Base-by-base conservation (phyloP, 2,329 filamentous ascomycete species). In the Geosmithia morbida region DNA sequence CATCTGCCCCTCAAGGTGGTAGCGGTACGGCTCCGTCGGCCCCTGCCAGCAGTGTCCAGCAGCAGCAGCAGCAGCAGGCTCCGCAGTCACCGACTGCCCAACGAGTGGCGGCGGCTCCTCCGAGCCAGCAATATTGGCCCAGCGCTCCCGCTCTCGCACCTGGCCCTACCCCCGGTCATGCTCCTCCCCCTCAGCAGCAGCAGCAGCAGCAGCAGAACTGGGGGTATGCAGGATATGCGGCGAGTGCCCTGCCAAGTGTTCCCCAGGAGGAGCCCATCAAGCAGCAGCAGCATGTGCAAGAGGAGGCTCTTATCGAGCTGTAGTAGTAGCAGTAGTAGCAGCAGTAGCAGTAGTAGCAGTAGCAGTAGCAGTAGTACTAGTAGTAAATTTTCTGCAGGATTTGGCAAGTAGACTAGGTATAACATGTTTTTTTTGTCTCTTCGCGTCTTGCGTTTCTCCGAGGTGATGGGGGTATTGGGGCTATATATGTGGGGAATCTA, bases 221-320 rank as follows among this genome's bases (percentile, higher is more conserved):
- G 53, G 65, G 63, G 2, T 76, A 78, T 51, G 51, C 61, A 11
- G 67, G 70, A 55, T 82, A 78, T 55, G 66, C 63, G 2, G 76
- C 78, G 56, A 75, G 81, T 20, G 66, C 74, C 2, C 86, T 87
- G 56, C 83, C 84, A 1, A 69, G 75, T 2, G 71, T 76, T 26
- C 78, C 75, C 13, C 65, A 66, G 46, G 71, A 64, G 45, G 66
- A 67, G 42, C 64, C 63, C 2, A 51, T 57, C 20, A n/a, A n/a
- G n/a, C n/a, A n/a, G n/a, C 58, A 60, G 51, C 57, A 71, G 56
- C 75, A 74, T 14, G 72, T 68, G 1, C 72, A 83, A 44, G 85
- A 90, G 63, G 86, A 90, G 63, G 83, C 80, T 49, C 65, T 92
- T 57, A 92, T 92, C 63, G 86, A 92, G 62, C 70, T 90, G 51